Conservation (phyloP, 2,329 filamentous ascomycete genomes). For the Ophiostoma quercus region DNA sequence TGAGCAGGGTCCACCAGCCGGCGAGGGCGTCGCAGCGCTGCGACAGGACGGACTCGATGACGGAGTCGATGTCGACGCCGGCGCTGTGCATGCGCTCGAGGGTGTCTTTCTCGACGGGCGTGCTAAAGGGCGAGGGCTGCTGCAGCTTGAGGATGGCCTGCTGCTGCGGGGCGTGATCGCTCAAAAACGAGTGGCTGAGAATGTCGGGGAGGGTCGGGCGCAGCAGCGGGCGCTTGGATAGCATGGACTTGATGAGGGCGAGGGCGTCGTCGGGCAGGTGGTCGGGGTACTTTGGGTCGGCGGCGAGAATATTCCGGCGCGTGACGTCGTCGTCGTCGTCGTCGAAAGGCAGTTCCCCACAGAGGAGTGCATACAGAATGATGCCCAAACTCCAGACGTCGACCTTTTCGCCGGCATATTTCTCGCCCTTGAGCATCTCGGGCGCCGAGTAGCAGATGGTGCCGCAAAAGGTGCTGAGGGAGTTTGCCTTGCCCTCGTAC, state of each 20-base stretch:
- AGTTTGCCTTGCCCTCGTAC: constrained; percentile 91
- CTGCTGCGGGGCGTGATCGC: constrained; percentile 80
- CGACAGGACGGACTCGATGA: constrained; percentile 88
- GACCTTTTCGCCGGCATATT: constrained; percentile 95
- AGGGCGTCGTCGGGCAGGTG: constrained; percentile 73
- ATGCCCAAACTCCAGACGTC: constrained; percentile 92
- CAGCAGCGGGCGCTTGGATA: constrained; percentile 84
- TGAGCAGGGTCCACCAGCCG: constrained; percentile 91
- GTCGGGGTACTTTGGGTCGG: constrained; percentile 81
- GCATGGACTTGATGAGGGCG: constrained; percentile 67
- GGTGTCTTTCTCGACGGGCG: constrained; percentile 81
- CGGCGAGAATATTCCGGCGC: constrained; percentile 74
- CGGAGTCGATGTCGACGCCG: constrained; percentile 86
- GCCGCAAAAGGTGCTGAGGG: constrained; percentile 94
- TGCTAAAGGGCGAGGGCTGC: constrained; percentile 76
- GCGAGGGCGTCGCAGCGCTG: constrained; percentile 85
- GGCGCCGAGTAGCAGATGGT: constrained; percentile 97
- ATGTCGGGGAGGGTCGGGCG: constrained; percentile 81
- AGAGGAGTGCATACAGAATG: constrained; percentile 76
- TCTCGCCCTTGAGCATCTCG: constrained; percentile 97
- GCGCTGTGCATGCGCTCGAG: constrained; percentile 88
- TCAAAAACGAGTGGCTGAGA: constrained; percentile 77
- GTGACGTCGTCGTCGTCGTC: constrained; percentile 90
- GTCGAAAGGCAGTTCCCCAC: constrained; percentile 87
- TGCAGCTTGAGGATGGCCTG: constrained; percentile 82